phyloP scores from a whole-genome alignment of 768 basidiomycete species.

The Amyloporia xantha region DNA sequence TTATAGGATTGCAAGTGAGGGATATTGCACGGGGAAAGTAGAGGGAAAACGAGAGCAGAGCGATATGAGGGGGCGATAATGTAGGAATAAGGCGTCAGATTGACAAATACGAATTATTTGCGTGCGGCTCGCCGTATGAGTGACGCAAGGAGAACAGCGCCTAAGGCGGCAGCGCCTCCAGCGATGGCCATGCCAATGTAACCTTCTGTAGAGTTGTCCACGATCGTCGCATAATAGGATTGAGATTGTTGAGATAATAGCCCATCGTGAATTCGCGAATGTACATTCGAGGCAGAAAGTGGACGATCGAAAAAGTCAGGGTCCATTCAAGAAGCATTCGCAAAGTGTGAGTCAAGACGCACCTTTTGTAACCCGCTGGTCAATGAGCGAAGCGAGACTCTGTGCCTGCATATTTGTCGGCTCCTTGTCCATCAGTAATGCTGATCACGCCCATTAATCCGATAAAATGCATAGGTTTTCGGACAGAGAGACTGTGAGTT shows the following conservation, averaged over 20 bases:
- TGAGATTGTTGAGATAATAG: no score
- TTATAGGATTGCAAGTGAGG: background rate
- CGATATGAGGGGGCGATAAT: background rate
- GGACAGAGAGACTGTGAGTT: no score
- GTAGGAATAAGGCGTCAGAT: slow-evolving; percentile 1
- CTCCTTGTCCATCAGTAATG: slow-evolving; percentile 82
- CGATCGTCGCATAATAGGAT: background rate
- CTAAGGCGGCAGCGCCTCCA: slow-evolving; percentile 83
- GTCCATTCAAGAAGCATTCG: background rate
- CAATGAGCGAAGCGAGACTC: slow-evolving; percentile 79
- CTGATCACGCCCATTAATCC: slow-evolving; percentile 33
- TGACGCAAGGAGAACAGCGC: slow-evolving; percentile 65
- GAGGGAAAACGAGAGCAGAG: no score
- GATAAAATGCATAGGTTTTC: background rate
- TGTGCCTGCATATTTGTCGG: slow-evolving; percentile 91
- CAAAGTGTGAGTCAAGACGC: slow-evolving; percentile 13
- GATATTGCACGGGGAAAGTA: no score
- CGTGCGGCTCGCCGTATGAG: slow-evolving; percentile 78
- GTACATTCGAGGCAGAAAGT: no score
- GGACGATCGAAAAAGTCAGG: background rate
- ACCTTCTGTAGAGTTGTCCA: slow-evolving; percentile 59
- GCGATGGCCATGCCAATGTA: slow-evolving; percentile 97
- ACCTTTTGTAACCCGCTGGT: slow-evolving; percentile 81
- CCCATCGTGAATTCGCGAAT: no score
- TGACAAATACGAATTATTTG: slow-evolving; percentile 18